phyloP scores from a whole-genome alignment of 2,329 filamentous ascomycete genomes.

The Fusarium penzigii region DNA sequence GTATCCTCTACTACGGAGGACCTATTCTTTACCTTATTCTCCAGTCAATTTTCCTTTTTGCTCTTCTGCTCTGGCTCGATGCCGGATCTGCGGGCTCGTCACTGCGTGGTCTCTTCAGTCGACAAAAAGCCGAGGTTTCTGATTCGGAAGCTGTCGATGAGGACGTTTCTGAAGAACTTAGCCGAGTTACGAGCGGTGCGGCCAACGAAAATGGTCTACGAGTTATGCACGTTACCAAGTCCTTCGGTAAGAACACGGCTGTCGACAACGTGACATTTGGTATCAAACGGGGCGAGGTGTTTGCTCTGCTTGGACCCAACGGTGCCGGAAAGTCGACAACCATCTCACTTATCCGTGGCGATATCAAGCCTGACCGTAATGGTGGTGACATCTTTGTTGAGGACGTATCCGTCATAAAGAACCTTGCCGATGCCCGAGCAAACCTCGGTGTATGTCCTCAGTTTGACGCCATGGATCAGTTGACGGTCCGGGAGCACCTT shows the following conservation, averaged over 20 bases:
- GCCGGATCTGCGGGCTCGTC: conserved; percentile 66
- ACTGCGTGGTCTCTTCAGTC: conserved; percentile 43
- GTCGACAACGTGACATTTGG: conserved; percentile 90
- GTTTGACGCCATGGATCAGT: conserved; percentile 83
- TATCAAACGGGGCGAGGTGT: conserved; percentile 78
- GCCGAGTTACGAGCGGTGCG: conserved; percentile 52
- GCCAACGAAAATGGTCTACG: conserved; percentile 64
- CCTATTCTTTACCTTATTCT: conserved; percentile 81
- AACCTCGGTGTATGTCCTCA: conserved; percentile 91
- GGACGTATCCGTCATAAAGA: conserved; percentile 70
- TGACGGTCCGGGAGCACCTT: conserved; percentile 87
- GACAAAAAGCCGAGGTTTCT: conserved; percentile 28
- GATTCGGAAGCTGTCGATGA: conserved; percentile 47
- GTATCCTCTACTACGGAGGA: conserved; percentile 74
- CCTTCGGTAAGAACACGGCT: conserved; percentile 72
- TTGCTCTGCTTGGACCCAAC: conserved; percentile 86
- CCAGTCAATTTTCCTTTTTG: conserved; percentile 71
- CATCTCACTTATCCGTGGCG: conserved; percentile 87
- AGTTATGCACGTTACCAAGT: conserved; percentile 79
- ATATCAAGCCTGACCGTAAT: conserved; percentile 69
- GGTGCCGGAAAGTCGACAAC: conserved; percentile 91
- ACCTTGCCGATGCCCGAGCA: conserved; percentile 70
- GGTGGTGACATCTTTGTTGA: conserved; percentile 84
- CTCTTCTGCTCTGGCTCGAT: conserved; percentile 77
- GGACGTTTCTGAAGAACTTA: conserved; percentile 66